phyloP scores from a whole-genome alignment of 1,284 basidiomycete species.

The Puccinia novopanici region DNA sequence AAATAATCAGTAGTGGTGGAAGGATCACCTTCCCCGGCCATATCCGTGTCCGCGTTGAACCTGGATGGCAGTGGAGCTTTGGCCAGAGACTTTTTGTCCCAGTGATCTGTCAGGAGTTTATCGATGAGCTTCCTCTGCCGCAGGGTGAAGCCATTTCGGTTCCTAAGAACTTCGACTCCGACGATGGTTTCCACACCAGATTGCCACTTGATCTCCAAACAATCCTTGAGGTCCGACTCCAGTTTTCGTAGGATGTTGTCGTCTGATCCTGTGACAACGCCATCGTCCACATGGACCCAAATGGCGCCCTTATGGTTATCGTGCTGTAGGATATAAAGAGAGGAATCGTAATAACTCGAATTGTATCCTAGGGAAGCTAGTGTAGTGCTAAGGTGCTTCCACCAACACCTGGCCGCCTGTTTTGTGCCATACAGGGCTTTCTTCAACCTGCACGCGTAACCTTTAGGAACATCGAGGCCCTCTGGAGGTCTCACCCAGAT shows the following conservation, averaged over 20 bases:
- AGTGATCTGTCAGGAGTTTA: background rate
- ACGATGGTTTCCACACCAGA: too few relatives aligned
- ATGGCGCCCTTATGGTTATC: background rate
- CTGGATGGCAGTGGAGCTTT: constrained; percentile 1
- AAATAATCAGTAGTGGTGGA: background rate
- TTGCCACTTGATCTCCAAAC: constrained; percentile 10
- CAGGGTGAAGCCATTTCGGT: background rate
- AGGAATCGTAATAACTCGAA: background rate
- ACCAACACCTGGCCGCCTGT: constrained; percentile 15
- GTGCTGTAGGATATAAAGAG: background rate
- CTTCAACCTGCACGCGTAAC: too few relatives aligned
- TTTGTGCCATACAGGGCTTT: constrained; percentile 22
- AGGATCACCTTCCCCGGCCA: background rate
- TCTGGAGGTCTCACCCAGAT: constrained; percentile 10
- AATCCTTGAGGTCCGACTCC: too few relatives aligned
- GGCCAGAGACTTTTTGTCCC: background rate
- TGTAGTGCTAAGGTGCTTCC: background rate
- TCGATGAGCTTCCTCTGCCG: background rate
- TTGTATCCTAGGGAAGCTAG: background rate
- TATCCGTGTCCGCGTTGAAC: background rate
- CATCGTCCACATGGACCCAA: constrained; percentile 24
- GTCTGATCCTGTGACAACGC: constrained; percentile 1
- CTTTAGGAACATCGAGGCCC: background rate
- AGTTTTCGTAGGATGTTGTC: background rate
- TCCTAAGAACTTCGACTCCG: background rate